Percentiles rank a stretch among this genome's conserved stretches.
These are phyloP conservation scores for Parathielavia appendiculata DNA, from an alignment of 495 filamentous ascomycete genomes.

Conservation along the genomic window DNA sequence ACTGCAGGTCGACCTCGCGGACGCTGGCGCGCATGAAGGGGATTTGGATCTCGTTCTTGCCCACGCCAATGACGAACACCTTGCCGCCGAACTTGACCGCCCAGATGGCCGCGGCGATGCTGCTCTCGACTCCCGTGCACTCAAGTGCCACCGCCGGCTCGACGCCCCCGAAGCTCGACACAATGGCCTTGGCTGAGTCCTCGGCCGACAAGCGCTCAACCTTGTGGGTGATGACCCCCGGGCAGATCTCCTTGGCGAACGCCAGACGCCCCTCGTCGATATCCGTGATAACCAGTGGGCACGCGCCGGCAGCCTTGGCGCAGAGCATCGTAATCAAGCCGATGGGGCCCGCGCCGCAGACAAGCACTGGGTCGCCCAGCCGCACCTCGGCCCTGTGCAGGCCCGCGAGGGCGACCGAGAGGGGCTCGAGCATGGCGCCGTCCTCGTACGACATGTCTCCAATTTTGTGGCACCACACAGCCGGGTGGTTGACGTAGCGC, in stretches of 20 bases:
- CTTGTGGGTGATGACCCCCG: constrained; percentile 68
- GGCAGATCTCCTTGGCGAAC: constrained; percentile 76
- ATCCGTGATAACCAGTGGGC: constrained; percentile 85
- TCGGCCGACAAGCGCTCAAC: constrained; percentile 66
- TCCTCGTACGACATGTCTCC: constrained; percentile 82
- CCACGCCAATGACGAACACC: constrained; percentile 89
- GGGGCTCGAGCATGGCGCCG: constrained; percentile 80
- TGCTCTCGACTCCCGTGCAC: constrained; percentile 90
- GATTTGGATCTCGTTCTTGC: constrained; percentile 88
- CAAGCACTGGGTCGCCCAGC: constrained; percentile 75
- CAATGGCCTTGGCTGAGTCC: constrained; percentile 61
- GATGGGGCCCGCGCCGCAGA: constrained; percentile 89
- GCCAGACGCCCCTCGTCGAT: constrained; percentile 78
- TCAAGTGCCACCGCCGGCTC: constrained; percentile 75
- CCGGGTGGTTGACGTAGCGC: constrained; percentile 88
- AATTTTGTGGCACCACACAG: constrained; percentile 91
- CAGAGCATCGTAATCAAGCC: constrained; percentile 81
- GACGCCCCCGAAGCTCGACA: constrained; percentile 60
- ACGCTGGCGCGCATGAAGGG: constrained; percentile 90
- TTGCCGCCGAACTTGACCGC: constrained; percentile 87
- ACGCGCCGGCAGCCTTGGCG: constrained; percentile 74
- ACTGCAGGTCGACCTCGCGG: constrained; percentile 87
- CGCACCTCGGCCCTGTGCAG: constrained; percentile 72
- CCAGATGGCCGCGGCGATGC: constrained; percentile 78
- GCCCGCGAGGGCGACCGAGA: constrained; percentile 78